A percentile compares a stretch with the other conserved stretches of the same genome.
Conservation (phyloP, 257 asterid species). For the Solanum pennellii region DNA sequence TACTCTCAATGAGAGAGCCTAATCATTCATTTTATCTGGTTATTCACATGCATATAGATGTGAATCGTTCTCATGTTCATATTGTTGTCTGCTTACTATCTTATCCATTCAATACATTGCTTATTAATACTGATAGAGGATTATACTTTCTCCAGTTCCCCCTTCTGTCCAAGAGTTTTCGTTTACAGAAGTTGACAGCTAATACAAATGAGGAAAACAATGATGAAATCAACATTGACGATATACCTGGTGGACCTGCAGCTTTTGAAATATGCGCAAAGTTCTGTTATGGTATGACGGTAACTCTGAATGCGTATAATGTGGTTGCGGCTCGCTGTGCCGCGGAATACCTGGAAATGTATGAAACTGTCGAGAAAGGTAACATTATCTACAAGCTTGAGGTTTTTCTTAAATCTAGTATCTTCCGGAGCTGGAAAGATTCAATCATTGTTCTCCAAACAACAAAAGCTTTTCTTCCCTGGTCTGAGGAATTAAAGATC, state of each 20-base stretch:
- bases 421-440: constrained; percentile 92
- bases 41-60: not conserved
- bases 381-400: constrained; percentile 75
- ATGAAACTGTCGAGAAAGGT: constrained; percentile 68
- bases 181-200: constrained; percentile 52
- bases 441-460: constrained; percentile 82
- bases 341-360: constrained; percentile 79
- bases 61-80: not conserved
- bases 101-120: not conserved
- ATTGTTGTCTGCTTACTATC: not conserved
- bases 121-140: constrained; percentile 1
- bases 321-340: constrained; percentile 85
- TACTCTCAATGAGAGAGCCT: not conserved
- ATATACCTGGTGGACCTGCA: constrained; percentile 76
- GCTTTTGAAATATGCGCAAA: constrained; percentile 81
- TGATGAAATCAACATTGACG: constrained; percentile 41
- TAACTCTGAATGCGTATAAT: constrained; percentile 71
- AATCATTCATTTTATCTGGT: not conserved
- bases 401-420: constrained; percentile 65
- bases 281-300: constrained; percentile 80
- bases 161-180: constrained; percentile 59
- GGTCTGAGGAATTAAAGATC: constrained; percentile 68
- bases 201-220: constrained; percentile 20
- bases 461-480: constrained; percentile 49
- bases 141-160: constrained; percentile 45